These are phyloP conservation scores for Globisporangium alternatum DNA, from an alignment of 352 stramenopile genomes.

Conservation along the genomic window DNA sequence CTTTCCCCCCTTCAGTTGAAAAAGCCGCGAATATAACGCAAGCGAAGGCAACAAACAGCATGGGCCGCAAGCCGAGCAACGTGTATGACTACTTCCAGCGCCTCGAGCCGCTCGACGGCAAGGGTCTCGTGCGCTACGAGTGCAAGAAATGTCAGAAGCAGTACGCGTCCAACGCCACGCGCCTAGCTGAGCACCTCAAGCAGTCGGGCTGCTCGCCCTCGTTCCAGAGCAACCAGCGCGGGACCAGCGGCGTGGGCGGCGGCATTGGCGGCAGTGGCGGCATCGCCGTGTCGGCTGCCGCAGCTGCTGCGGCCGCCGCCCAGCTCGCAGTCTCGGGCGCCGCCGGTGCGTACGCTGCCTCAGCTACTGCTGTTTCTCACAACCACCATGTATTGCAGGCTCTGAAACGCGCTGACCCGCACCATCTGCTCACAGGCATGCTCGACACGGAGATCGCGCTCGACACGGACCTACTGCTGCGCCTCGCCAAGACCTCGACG, in stretches of 20 bases:
- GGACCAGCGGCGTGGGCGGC: slow-evolving; percentile 13
- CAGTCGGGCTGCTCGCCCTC: slow-evolving; percentile 63
- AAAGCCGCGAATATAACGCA: slow-evolving; percentile 4
- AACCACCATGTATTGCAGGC: slow-evolving; percentile 33
- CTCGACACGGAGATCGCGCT: slow-evolving; percentile 61
- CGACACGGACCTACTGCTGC: slow-evolving; percentile 62
- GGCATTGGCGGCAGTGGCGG: slow-evolving; percentile 9
- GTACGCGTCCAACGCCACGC: slow-evolving; percentile 83
- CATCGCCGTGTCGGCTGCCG: slow-evolving; percentile 18
- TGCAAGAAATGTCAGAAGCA: slow-evolving; percentile 89
- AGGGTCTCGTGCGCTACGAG: slow-evolving; percentile 79
- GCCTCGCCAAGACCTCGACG: slow-evolving; percentile 73
- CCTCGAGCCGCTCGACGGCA: slow-evolving; percentile 62
- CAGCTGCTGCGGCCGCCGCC: slow-evolving; percentile 22
- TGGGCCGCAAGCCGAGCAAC: slow-evolving; percentile 84
- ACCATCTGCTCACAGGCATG: slow-evolving; percentile 59
- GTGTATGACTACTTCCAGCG: slow-evolving; percentile 86
- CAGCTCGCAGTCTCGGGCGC: slow-evolving; percentile 27
- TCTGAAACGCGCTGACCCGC: slow-evolving; percentile 42
- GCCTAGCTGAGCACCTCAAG: slow-evolving; percentile 74
- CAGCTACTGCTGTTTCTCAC: slow-evolving; percentile 14
- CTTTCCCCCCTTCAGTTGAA: neutral
- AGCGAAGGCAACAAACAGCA: slow-evolving; percentile 8
- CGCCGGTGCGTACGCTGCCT: slow-evolving; percentile 23
- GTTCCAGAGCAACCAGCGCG: slow-evolving; percentile 83